Conservation (phyloP, 2,329 filamentous ascomycete genomes). For the Cercospora nicotianae region DNA sequence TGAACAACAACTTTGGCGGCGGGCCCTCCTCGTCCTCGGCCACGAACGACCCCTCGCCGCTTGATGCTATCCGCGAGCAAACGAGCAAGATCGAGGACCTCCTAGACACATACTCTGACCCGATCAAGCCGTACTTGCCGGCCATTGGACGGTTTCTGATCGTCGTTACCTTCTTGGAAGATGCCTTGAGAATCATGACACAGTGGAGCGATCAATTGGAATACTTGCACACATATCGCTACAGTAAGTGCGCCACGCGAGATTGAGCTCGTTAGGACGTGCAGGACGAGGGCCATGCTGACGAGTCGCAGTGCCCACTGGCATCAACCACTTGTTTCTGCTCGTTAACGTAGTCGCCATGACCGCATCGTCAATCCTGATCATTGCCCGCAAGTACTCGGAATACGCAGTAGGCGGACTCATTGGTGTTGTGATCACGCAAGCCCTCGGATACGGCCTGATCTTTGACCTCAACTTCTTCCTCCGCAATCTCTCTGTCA, state of each 20-base stretch:
- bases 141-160: constrained; percentile 96
- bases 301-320: constrained; percentile 68
- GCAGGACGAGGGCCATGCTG: neutral
- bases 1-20: constrained; percentile 27
- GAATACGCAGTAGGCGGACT: constrained; percentile 91
- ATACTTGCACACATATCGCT: constrained; percentile 88
- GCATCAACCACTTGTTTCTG: constrained; percentile 90
- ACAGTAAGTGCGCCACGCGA: constrained; percentile 65
- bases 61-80: constrained; percentile 88
- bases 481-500: constrained; percentile 95
- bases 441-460: constrained; percentile 93
- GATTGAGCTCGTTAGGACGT: neutral
- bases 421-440: constrained; percentile 84
- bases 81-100: constrained; percentile 98
- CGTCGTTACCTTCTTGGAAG: constrained; percentile 96
- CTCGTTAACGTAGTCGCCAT: constrained; percentile 88
- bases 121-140: constrained; percentile 94
- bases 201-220: constrained; percentile 95
- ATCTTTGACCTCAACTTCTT: constrained; percentile 99
- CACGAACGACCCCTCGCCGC: constrained; percentile 68
- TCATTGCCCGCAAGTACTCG: constrained; percentile 89
- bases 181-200: constrained; percentile 91
- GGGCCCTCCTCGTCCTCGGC: constrained; percentile 52
- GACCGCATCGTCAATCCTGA: constrained; percentile 68
- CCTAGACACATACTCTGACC: constrained; percentile 82